Evolutionary conservation across 1,284 basidiomycete genomes (phyloP).

Genomic region (Cutaneotrichosporon arboriforme): DNA sequence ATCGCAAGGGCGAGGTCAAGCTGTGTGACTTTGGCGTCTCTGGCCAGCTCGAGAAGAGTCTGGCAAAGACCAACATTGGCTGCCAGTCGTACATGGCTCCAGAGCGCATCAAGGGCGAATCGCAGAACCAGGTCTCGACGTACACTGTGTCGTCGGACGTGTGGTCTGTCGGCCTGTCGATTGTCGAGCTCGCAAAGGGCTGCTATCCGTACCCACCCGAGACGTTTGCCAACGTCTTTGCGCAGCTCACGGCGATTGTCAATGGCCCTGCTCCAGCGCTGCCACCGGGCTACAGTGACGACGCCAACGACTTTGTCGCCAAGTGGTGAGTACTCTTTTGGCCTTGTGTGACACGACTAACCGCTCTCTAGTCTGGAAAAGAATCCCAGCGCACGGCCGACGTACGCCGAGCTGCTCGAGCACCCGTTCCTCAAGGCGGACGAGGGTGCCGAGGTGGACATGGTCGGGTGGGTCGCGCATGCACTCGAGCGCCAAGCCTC

Average conservation of each 20-base stretch:
- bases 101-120: conserved; percentile 92
- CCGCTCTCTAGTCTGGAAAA: conserved; percentile 60
- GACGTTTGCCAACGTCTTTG: conserved; percentile 94
- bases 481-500: conserved; percentile 55
- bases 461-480: conserved; percentile 69
- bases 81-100: conserved; percentile 99
- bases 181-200: conserved; percentile 89
- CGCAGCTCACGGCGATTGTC: conserved; percentile 92
- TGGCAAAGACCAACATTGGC: conserved; percentile 97
- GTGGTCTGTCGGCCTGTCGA: conserved; percentile 93
- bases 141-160: conserved; percentile 97
- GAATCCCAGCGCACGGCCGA: conserved; percentile 69
- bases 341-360: conserved; percentile 4
- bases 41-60: conserved; percentile 89
- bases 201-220: conserved; percentile 98
- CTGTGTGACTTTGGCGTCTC: conserved; percentile 98
- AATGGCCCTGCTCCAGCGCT: conserved; percentile 86
- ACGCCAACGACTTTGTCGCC: conserved; percentile 52
- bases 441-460: conserved; percentile 62
- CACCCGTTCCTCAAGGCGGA: conserved; percentile 67
- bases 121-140: conserved; percentile 74
- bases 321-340: conserved; percentile 47
- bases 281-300: conserved; percentile 54
- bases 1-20: conserved; percentile 82
- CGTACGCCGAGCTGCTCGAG: conserved; percentile 73